These are phyloP conservation scores for Penicillium subrubescens DNA, from an alignment of 495 filamentous ascomycete genomes.

Conservation along the genomic window DNA sequence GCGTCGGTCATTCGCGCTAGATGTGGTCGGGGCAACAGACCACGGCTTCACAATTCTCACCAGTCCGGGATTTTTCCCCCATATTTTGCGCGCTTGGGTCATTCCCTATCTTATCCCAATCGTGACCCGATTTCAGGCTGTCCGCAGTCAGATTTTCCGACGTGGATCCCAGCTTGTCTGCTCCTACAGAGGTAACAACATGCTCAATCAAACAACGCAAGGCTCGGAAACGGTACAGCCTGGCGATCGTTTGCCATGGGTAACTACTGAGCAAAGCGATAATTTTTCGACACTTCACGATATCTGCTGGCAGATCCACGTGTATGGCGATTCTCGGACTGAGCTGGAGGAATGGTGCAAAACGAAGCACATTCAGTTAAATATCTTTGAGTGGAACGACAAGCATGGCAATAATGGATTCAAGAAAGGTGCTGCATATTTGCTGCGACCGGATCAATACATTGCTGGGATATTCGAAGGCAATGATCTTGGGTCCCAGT, in stretches of 20 bases:
- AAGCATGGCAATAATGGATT: slow-evolving; percentile 28
- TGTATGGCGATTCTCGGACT: slow-evolving; percentile 27
- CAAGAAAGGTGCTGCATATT: slow-evolving; percentile 29
- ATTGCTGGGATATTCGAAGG: slow-evolving; percentile 33
- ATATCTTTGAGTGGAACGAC: slow-evolving; percentile 30
- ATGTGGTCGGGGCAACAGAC: slow-evolving; percentile 36
- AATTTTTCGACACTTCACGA: slow-evolving; percentile 34
- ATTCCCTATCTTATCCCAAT: slow-evolving; percentile 34
- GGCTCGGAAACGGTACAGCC: slow-evolving; percentile 26
- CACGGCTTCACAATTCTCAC: slow-evolving; percentile 31
- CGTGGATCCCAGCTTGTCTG: slow-evolving; percentile 36
- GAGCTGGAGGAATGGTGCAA: slow-evolving; percentile 34
- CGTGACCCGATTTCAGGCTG: slow-evolving; percentile 20
- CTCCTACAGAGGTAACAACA: slow-evolving; percentile 31
- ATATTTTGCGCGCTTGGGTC: slow-evolving; percentile 33
- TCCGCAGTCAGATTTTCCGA: slow-evolving; percentile 25
- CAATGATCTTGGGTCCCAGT: neutral
- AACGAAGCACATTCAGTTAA: slow-evolving; percentile 22
- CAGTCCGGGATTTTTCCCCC: slow-evolving; percentile 22
- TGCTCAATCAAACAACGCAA: slow-evolving; percentile 15
- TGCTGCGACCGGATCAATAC: slow-evolving; percentile 41
- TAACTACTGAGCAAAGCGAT: slow-evolving; percentile 26
- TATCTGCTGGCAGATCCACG: slow-evolving; percentile 40
- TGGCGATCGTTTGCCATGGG: slow-evolving; percentile 43
- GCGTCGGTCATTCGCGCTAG: slow-evolving; percentile 41